phyloP scores from a whole-genome alignment of 257 asterid genomes.

The Euphrasia confusa region DNA sequence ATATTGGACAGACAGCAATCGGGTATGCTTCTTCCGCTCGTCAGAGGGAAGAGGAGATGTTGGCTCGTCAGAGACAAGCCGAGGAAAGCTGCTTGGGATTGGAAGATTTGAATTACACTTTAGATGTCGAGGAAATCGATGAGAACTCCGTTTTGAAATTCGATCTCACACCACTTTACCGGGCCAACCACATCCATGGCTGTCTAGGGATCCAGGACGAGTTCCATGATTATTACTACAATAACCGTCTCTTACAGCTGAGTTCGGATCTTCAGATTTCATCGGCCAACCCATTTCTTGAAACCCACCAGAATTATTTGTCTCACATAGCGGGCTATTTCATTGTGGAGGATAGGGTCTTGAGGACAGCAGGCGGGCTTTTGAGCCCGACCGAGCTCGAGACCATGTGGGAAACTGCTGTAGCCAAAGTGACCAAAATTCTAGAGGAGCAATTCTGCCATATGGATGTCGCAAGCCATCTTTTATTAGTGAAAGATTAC shows the following conservation, averaged over 20 bases:
- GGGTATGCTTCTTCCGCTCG: constrained; percentile 83
- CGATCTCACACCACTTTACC: constrained; percentile 90
- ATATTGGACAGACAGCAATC: constrained; percentile 82
- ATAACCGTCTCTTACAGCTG: constrained; percentile 70
- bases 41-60: constrained; percentile 90
- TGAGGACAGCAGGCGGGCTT: constrained; percentile 82
- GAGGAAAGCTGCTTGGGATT: constrained; percentile 81
- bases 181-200: constrained; percentile 75
- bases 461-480: constrained; percentile 78
- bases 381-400: constrained; percentile 70
- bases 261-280: constrained; percentile 84
- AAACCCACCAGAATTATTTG: constrained; percentile 68
- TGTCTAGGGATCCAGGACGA: constrained; percentile 76
- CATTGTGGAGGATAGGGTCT: constrained; percentile 82
- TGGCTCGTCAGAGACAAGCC: constrained; percentile 85
- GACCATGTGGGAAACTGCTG: constrained; percentile 92
- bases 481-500: constrained; percentile 80
- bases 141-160: constrained; percentile 71
- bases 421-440: constrained; percentile 50
- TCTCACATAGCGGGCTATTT: constrained; percentile 83
- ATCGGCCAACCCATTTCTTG: constrained; percentile 62
- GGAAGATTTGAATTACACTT: constrained; percentile 68
- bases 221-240: constrained; percentile 74
- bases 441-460: constrained; percentile 68
- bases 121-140: constrained; percentile 79